Percentiles rank a stretch among this genome's conserved stretches.
Evolutionary conservation across 2,329 filamentous ascomycete genomes (phyloP).

Genomic region (Ophiostoma himal-ulmi): DNA sequence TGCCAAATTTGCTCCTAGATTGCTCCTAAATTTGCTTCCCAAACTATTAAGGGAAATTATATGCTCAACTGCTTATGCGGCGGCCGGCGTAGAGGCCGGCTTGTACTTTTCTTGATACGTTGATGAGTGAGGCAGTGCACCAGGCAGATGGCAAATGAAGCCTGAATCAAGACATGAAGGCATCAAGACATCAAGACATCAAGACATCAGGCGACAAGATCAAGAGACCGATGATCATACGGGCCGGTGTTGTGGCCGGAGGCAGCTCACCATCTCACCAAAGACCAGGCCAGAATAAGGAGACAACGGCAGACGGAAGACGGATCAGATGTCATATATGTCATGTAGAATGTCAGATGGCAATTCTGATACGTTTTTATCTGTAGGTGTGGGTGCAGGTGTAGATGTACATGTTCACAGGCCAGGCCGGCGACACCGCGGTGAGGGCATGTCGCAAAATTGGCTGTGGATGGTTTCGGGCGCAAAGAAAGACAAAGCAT

Average conservation of each 20-base stretch:
- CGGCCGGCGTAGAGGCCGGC: neutral
- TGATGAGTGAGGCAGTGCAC: neutral
- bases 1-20: too few species aligned
- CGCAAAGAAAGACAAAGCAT: neutral
- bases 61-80: neutral
- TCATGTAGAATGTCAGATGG: neutral
- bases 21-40: too few species aligned
- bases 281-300: neutral
- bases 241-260: neutral
- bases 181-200: neutral
- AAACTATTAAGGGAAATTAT: neutral
- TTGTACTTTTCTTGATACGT: neutral
- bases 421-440: conserved; percentile 8
- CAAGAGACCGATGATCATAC: neutral
- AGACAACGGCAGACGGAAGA: neutral
- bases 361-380: neutral
- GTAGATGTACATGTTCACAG: neutral
- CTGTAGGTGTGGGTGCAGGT: neutral
- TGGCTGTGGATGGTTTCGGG: neutral
- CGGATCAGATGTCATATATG: neutral
- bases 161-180: neutral
- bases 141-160: neutral
- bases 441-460: neutral
- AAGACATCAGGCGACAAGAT: neutral
- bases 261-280: neutral